Percentiles rank a stretch among this genome's conserved stretches.
Conservation (phyloP, 78 protist genomes). For the Chrysochromulina parva region DNA sequence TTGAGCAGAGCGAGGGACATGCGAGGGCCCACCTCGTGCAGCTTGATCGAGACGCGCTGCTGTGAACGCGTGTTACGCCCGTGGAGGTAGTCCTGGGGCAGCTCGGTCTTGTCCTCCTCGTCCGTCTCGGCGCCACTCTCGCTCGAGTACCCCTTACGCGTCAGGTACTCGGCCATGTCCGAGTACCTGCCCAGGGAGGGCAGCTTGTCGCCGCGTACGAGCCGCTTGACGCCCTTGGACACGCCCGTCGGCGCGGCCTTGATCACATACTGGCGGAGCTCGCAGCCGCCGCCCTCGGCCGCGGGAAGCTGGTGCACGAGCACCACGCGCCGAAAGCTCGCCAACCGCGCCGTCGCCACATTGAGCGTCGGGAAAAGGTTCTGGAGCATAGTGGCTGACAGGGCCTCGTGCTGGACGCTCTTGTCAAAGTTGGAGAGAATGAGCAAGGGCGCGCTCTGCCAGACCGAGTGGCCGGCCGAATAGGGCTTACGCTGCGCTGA, state of each 20-base stretch:
- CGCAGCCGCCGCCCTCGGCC: neutral
- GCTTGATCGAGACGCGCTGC: neutral
- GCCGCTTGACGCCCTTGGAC: neutral
- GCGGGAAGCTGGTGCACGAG: neutral
- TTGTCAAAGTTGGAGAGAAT: neutral
- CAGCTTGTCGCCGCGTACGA: neutral
- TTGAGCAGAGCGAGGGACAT: neutral
- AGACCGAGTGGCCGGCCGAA: neutral
- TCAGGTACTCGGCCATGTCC: neutral
- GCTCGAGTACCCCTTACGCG: neutral
- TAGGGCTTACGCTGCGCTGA: neutral
- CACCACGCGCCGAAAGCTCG: slow-evolving; percentile 6
- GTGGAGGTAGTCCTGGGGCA: slow-evolving; percentile 18
- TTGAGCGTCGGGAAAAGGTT: slow-evolving; percentile 27
- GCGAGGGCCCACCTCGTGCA: slow-evolving; percentile 7
- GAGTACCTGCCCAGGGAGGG: neutral
- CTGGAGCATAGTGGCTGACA: neutral
- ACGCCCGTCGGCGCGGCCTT: neutral
- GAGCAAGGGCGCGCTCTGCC: neutral
- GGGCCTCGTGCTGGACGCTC: neutral
- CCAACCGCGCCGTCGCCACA: neutral
- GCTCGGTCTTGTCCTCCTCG: neutral
- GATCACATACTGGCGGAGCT: slow-evolving; percentile 9
- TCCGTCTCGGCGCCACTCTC: slow-evolving; percentile 17
- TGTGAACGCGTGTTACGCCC: neutral